Evolutionary conservation across 2,329 filamentous ascomycete species (phyloP), one percentile per base, ranked within the genome.

Genomic region (Colletotrichum sp.): DNA sequence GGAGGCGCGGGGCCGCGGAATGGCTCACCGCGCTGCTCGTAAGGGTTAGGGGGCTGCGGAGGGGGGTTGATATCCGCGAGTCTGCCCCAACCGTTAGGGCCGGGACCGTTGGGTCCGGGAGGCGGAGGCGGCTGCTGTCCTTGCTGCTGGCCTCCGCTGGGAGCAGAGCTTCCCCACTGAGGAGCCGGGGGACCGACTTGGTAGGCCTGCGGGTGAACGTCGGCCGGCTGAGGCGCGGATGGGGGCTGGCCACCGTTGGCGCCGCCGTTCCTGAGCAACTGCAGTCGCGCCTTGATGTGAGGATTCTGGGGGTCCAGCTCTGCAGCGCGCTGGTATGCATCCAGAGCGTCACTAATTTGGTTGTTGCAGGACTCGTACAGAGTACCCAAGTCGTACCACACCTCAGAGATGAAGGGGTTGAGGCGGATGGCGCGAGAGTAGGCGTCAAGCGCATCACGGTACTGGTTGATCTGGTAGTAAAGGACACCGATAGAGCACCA

Each of bases 381-480:
- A 80, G 97, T 99, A 77, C 97, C 97, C 52, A 99, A 89, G 85
- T 99, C 97, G 85, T 99, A 99, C 97, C 97, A 99, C 67, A 99
- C 97, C 85, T 99, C 97, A 3, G 96, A 98, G 78, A 99, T 99
- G 88, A 98, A 98, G 7, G 97, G 97, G 83, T 99, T 99, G 80
- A 99, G 87, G 72, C 97, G 94, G 81, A 99, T 99, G 63, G 97
- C 97, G 76, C 97, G 94, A 77, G 96, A 98, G 86, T 99, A 99
- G 52, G 97, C 97, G 87, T 99, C 97, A 69, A 99, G 91, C 5
- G 97, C 97, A 88, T 99, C 97, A 75, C 97, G 93, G 86, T 99
- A 99, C 87, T 99, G 97, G 86, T 99, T 99, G 88, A 99, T 99
- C 86, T 99, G 97, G 87, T 99, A 99, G 85, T 99, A 99, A 75